A percentile compares a stretch with the other conserved stretches of the same genome.
phyloP scores from a whole-genome alignment of 345 rosid species.

The Citrus trifoliata region DNA sequence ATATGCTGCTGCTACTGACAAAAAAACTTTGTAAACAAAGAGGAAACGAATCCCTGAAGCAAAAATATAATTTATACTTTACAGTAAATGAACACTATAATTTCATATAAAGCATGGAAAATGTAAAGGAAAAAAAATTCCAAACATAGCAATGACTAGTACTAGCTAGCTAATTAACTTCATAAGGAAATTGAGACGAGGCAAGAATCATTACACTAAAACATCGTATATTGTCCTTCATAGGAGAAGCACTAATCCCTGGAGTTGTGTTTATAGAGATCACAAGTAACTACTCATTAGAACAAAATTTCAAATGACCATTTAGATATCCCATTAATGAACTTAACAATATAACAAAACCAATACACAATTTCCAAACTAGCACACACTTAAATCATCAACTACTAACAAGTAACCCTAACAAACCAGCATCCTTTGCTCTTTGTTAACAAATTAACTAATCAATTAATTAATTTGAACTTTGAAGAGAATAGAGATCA shows the following conservation, averaged over 20 bases:
- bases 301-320: background rate
- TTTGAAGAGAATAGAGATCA: too few species aligned
- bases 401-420: too few species aligned
- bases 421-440: too few species aligned
- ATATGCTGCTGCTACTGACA: too few species aligned
- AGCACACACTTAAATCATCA: background rate
- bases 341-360: background rate
- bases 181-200: conserved; percentile 47
- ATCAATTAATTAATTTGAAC: too few species aligned
- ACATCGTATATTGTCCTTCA: conserved; percentile 47
- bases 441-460: too few species aligned
- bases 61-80: background rate
- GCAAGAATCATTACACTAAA: conserved; percentile 52
- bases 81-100: background rate
- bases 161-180: conserved; percentile 24
- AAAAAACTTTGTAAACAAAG: too few species aligned
- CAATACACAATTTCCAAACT: background rate
- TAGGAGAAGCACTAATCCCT: conserved; percentile 53
- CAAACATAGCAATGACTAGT: too few species aligned
- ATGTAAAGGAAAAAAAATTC: too few species aligned
- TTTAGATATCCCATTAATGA: background rate
- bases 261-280: conserved; percentile 32
- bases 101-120: background rate
- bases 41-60: background rate
- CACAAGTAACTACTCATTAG: background rate